Conservation (phyloP, 129 eudicot genomes). For the Helichrysum umbraculigerum region DNA sequence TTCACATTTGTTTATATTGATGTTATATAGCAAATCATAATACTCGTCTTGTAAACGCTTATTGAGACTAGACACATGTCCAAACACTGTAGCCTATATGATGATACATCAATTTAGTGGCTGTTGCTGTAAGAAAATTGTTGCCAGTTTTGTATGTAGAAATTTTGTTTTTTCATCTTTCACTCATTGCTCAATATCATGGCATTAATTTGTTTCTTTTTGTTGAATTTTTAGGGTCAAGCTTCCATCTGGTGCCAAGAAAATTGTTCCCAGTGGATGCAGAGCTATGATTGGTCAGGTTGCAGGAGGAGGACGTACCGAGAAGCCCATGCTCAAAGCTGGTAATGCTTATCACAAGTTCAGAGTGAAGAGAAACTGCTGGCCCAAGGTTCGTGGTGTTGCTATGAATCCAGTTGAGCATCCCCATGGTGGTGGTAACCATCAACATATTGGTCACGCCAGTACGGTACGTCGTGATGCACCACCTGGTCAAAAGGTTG, state of each 20-base stretch:
- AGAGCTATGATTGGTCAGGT: conserved; percentile 71
- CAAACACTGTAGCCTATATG: not conserved
- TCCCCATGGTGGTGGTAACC: conserved; percentile 99
- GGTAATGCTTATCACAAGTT: conserved; percentile 61
- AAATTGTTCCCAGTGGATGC: conserved; percentile 61
- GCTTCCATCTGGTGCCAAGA: conserved; percentile 67
- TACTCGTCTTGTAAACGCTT: not conserved
- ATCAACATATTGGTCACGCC: conserved; percentile 97
- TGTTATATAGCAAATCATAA: not conserved
- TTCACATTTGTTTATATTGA: not conserved
- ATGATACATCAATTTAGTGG: not conserved
- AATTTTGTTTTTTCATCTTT: too few relatives aligned
- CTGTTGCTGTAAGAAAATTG: not conserved
- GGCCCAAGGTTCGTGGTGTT: conserved; percentile 68
- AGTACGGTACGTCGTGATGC: conserved; percentile 96
- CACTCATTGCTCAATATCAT: not conserved
- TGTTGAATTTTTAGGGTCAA: conserved; percentile 38
- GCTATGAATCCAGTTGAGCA: conserved; percentile 96
- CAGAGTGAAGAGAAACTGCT: conserved; percentile 61
- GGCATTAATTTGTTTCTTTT: not conserved
- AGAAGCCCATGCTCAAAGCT: conserved; percentile 57
- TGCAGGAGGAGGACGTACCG: conserved; percentile 93
- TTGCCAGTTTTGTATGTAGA: not conserved
- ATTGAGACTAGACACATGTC: not conserved
- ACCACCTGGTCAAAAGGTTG: conserved; percentile 64